Percentiles rank a stretch among this genome's conserved stretches.
Conservation (phyloP, 345 rosid species). For the Pugionium dolabratum region DNA sequence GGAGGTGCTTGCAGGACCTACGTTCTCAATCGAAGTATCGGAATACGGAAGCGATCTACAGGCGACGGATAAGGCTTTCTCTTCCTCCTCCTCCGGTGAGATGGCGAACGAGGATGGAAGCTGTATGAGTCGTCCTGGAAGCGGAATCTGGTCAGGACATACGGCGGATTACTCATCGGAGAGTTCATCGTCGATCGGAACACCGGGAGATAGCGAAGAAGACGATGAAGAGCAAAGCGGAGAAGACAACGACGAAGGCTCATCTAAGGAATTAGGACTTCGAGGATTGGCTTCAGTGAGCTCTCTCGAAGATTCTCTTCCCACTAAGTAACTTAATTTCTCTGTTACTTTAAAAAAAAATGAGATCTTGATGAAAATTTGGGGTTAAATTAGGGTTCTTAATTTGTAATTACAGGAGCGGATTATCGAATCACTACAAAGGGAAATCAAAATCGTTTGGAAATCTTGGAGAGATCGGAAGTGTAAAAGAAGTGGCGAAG, state of each 20-base stretch:
- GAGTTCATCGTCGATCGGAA: slow-evolving; percentile 73
- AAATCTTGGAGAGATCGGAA: slow-evolving; percentile 56
- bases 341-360: not conserved
- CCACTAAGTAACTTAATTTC: slow-evolving; percentile 47
- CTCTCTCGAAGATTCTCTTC: slow-evolving; percentile 66
- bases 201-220: slow-evolving; percentile 51
- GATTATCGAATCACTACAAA: slow-evolving; percentile 71
- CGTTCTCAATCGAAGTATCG: slow-evolving; percentile 46
- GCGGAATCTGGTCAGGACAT: slow-evolving; percentile 37
- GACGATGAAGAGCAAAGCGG: slow-evolving; percentile 33
- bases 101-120: slow-evolving; percentile 16
- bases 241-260: slow-evolving; percentile 42
- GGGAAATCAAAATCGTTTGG: slow-evolving; percentile 90
- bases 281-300: slow-evolving; percentile 44
- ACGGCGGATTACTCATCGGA: slow-evolving; percentile 48
- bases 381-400: slow-evolving; percentile 12
- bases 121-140: slow-evolving; percentile 28
- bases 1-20: slow-evolving; percentile 61
- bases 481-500: slow-evolving; percentile 67
- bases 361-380: not conserved
- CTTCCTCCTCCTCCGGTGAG: slow-evolving; percentile 18
- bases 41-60: slow-evolving; percentile 39
- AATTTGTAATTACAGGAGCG: slow-evolving; percentile 51
- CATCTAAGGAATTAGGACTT: slow-evolving; percentile 30
- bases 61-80: slow-evolving; percentile 35